Evolutionary conservation across 176 grass and related monocot species (phyloP), one percentile per base, ranked within the genome.

Genomic region (Stipa capillata): DNA sequence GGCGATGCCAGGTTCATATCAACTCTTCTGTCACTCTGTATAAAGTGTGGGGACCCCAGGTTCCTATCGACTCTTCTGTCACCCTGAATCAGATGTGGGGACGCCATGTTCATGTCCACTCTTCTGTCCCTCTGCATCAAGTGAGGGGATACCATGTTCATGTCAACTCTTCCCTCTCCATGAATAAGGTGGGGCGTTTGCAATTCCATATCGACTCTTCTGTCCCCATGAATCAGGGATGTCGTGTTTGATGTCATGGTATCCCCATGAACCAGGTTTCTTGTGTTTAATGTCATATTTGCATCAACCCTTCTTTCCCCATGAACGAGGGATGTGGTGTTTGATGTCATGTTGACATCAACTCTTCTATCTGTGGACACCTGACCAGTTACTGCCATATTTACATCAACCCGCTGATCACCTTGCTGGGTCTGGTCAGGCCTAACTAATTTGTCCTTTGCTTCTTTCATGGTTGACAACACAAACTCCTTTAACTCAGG

Each of bases 401-500:
- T 89, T 82, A 89, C 87, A 82, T 89, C 82, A 57, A 89, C 64
- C 35, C 71, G 82, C 34, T 82, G 82, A 49, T 85, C 82, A 33
- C 9, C 72, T 71, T 85, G 78, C 36, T 85, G 78, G 31, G 29
- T 77, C 47, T 77, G 77, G 34, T 63, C 65, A 25, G 64, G 55
- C 49, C 88, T 84, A 48, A 90, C 44, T 52, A 97, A 70, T 87
- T 88, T 84, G 83, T 85, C 88, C 62, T 82, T 90, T 40, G 85
- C 90, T 83, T 97, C 93, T 59, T 89, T 93, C 88, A 97, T 84
- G 41, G 40, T 88, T 34, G 85, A 82, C 59, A 97, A 78, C 36
- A 90, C 93, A 86, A 93, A 97, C 51, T 97, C 93, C 77, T 88
- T 97, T 8, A 92, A 62, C 74, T 97, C 93, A 79, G 88, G 87